Evolutionary conservation across 163 green algal species (phyloP), one percentile per base, ranked within the genome.

Genomic region (Chlamydomonas reinhardtii): DNA sequence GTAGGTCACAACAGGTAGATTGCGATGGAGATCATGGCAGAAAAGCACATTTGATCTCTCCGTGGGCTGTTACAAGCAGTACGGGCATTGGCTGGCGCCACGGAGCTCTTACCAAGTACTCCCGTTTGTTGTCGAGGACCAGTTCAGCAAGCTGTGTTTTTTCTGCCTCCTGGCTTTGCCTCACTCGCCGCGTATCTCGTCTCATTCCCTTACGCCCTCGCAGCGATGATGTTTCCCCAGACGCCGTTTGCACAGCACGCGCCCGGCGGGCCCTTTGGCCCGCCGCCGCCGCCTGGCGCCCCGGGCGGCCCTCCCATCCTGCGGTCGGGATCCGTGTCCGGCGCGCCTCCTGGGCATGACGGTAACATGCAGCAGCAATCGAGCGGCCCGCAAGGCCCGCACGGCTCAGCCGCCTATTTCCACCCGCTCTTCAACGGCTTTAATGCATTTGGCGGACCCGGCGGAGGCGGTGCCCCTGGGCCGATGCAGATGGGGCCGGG

Each of bases 181-280:
- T 11, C 37, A 8, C 72, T 20, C 32, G 22, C 65, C 54, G n/a
- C 48, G 2, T 48, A 5, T 48, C 8, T 48, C 39, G 5, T 48
- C 29, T 37, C 68, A 4, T 15, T 39, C 37, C 22, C 22, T 73
- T 9, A 0, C 27, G 4, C 68, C 71, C 39, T 20, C 19, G 59
- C 83, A 91, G 88, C 88, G 19, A 91, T 91, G 88, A 91, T 91
- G 88, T 91, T 91, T 70, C 88, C 88, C 5, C 88, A 91, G 83
- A 91, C 88, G 20, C 88, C 88, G 0, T 91, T 91, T 62, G 88
- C 88, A 6, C 83, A 86, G 37, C 80, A 86, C 24, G 76, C 39
- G 29, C 76, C 66, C 31, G 85, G 24, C 43, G 87, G 76, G 3
- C 72, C 69, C n/a, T 87, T 74, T 66, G 84, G 78, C 52, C 79